Evolutionary conservation across 2,329 filamentous ascomycete genomes (phyloP), one percentile per base, ranked within the genome.

Genomic region (Blastomyces silverae): DNA sequence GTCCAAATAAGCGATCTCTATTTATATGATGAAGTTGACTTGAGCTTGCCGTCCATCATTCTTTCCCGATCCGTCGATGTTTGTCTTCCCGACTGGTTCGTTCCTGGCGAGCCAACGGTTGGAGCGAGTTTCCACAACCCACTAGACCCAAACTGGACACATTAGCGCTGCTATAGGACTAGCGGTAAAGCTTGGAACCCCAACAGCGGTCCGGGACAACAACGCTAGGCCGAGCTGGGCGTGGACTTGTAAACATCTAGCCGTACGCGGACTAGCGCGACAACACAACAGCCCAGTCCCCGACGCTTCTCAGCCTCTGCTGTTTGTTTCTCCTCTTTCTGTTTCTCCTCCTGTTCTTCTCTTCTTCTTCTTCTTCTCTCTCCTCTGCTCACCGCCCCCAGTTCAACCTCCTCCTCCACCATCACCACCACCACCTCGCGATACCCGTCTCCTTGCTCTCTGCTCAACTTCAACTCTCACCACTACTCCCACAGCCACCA

Each of bases 401-500:
- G 1, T 34, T 17, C 15, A 55, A 1, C 22, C 58, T 74, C 70
- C 70, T 68, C 69, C 68, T 66, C 65, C 69, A 66, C 64, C 68
- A 64, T 69, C 66, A 50, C 64, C 69, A 57, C 66, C 66, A 69
- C 71, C 65, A 66, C 66, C 69, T 67, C 67, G 67, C 67, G 65
- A 66, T 67, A 67, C 69, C 66, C 65, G 10, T 25, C 48, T 46
- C 0, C 42, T 17, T 44, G 42, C 44, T 25, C 13, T 50, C 48
- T 25, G 22, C 10, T 50, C n/a, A 6, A 48, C 17, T 66, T 63
- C 60, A 44, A 58, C 28, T 31, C 28, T 53, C 25, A 39, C 15
- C 58, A 25, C 61, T 67, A 63, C 58, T 48, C 52, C 50, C 63
- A 63, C 61, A 53, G 65, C 75, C 85, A 88, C 81, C 71, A 89